Base-by-base conservation (phyloP, 2,329 filamentous ascomycete genomes). In the Salinomyces thailandicus region DNA sequence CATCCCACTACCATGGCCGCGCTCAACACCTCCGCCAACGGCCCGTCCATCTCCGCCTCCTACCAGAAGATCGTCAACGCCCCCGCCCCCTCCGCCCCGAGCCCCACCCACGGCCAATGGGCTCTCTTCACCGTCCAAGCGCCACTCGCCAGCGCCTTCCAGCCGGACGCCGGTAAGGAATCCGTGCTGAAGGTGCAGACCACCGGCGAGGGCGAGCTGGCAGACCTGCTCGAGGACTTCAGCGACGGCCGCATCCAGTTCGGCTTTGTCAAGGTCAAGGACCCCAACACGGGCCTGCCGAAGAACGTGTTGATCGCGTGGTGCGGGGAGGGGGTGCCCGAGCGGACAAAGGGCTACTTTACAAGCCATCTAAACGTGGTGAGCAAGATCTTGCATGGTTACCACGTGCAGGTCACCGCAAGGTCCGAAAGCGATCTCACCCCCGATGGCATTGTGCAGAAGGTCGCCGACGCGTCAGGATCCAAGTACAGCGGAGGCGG, bases 311-410 rank as follows among this genome's bases (percentile, higher is more conserved):
- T 98, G 48, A 85, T 98, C 58, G 87, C 83, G 48, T 98, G 91
- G 82, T 98, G 91, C 61, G 91, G 91, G 48, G 89, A 93, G 57
- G 91, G 91, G 51, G 91, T 98, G 12, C 91, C 91, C n/a, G 91
- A 98, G 65, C 74, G 89, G 53, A 96, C 89, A 43, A 98, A 96
- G 66, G 91, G 91, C 47, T 96, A 96, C 65, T 98, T 98, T 60
- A 94, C 85, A 48, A 95, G 86, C 64, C 89, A 98, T 63, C 69
- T 91, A 32, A 79, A 82, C 42, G 81, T 85, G 32, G 86, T 96
- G 24, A 79, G 86, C 44, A 95, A 94, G 64, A 72, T 95, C 49
- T 75, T 98, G 28, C 87, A 95, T 66, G 79, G 91, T 48, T 98
- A 96, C 62, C 91, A 98, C 60, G 86, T 98, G 41, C 89, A 98